Evolutionary conservation across 345 rosid genomes (phyloP).

Genomic region (Syzygium aqueum): DNA sequence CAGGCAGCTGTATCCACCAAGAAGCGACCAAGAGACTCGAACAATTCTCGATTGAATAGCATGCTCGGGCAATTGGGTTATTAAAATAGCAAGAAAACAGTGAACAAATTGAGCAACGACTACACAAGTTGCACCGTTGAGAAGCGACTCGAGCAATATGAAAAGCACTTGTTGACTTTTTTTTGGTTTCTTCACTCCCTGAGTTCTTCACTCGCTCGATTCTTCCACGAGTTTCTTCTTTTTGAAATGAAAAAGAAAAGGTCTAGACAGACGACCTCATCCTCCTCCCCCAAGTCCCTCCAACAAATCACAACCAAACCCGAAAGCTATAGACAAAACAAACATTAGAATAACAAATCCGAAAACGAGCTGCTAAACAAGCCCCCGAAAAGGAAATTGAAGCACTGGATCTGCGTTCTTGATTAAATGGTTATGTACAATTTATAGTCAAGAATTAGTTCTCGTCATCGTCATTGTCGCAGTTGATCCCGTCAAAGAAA

Average conservation of each 20-base stretch:
- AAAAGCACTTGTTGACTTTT: neutral
- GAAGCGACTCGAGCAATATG: neutral
- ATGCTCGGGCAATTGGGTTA: neutral
- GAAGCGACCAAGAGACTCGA: neutral
- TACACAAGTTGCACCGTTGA: neutral
- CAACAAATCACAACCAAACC: no score
- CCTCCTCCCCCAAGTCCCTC: neutral
- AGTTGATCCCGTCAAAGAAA: constrained; percentile 55
- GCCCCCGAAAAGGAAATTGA: neutral
- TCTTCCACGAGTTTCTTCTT: neutral
- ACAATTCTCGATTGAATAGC: neutral
- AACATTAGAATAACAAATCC: neutral
- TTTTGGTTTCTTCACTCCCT: neutral
- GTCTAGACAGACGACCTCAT: neutral
- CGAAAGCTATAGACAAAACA: neutral
- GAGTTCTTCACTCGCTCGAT: neutral
- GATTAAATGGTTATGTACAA: neutral
- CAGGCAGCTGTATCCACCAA: neutral
- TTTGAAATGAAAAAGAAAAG: neutral
- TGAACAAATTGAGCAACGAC: neutral
- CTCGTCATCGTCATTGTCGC: constrained; percentile 31
- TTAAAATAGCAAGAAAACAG: neutral
- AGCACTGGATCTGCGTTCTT: neutral
- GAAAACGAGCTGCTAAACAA: neutral
- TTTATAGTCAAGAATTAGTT: neutral